Percentiles rank a stretch among this genome's conserved stretches.
Conservation (phyloP, 306 rosid species). For the Trifolium repens region DNA sequence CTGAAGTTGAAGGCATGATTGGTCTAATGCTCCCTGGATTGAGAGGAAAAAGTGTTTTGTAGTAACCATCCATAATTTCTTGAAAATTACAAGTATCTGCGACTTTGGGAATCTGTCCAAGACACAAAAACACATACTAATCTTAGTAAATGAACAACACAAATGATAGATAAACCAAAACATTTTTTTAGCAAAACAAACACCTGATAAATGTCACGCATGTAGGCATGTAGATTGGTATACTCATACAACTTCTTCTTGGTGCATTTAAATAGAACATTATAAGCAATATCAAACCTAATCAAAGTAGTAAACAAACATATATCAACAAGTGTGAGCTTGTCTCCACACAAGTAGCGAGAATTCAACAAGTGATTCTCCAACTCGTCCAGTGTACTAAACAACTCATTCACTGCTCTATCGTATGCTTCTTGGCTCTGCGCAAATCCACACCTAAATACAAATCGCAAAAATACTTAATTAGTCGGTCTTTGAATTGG, state of each 20-base stretch:
- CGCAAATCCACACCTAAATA: slow-evolving; percentile 87
- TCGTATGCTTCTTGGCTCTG: slow-evolving; percentile 88
- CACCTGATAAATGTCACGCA: slow-evolving; percentile 84
- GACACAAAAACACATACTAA: background rate
- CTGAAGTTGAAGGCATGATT: slow-evolving; percentile 58
- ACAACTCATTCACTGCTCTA: slow-evolving; percentile 66
- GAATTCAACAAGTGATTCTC: slow-evolving; percentile 64
- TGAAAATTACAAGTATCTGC: slow-evolving; percentile 76
- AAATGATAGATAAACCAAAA: background rate
- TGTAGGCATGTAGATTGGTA: slow-evolving; percentile 69
- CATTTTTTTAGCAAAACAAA: background rate
- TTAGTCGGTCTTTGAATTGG: background rate
- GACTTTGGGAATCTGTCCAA: slow-evolving; percentile 76
- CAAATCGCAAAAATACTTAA: background rate
- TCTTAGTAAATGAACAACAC: background rate
- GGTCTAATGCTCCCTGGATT: slow-evolving; percentile 90
- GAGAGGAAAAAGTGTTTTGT: slow-evolving; percentile 76
- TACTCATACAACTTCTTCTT: slow-evolving; percentile 79
- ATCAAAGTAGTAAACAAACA: slow-evolving; percentile 80
- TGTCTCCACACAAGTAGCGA: slow-evolving; percentile 66
- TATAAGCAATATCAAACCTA: slow-evolving; percentile 74
- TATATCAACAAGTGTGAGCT: slow-evolving; percentile 70
- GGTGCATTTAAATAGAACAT: slow-evolving; percentile 82
- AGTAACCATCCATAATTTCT: slow-evolving; percentile 87
- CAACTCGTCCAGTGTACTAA: slow-evolving; percentile 60